These are phyloP conservation scores for Haberlea rhodopensis DNA, from an alignment of 257 asterid genomes.

Conservation along the genomic window DNA sequence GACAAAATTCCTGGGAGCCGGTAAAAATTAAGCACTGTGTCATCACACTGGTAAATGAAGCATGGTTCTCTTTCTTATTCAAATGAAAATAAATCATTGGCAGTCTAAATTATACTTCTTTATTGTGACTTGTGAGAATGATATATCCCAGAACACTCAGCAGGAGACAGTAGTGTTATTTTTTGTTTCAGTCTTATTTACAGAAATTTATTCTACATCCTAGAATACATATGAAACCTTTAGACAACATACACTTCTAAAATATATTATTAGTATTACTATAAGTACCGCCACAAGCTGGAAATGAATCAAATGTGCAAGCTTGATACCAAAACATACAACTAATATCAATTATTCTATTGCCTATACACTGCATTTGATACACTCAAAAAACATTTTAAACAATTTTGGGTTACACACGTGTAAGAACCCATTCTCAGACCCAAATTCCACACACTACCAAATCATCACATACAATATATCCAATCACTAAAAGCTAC, in stretches of 20 bases:
- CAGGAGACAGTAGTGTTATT: not conserved
- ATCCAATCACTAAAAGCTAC: conserved; percentile 12
- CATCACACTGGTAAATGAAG: not conserved
- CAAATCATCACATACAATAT: not conserved
- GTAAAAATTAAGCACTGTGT: not conserved
- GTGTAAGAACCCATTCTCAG: not conserved
- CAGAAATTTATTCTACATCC: not conserved
- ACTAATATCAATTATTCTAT: not conserved
- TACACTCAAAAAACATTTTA: not conserved
- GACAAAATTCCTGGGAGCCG: not conserved
- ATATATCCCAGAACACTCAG: not conserved
- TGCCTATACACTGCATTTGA: not conserved
- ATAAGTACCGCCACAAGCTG: not conserved
- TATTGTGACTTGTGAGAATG: not conserved
- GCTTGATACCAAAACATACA: not conserved
- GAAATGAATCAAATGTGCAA: not conserved
- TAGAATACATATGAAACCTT: not conserved
- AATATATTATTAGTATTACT: too few relatives aligned
- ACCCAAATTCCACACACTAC: not conserved
- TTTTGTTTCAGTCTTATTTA: not conserved
- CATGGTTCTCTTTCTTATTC: not conserved
- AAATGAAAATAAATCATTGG: not conserved
- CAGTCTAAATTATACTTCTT: not conserved
- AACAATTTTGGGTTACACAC: not conserved
- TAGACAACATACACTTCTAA: not conserved